Evolutionary conservation across 345 rosid genomes (phyloP).

Genomic region (Hypericum perforatum): DNA sequence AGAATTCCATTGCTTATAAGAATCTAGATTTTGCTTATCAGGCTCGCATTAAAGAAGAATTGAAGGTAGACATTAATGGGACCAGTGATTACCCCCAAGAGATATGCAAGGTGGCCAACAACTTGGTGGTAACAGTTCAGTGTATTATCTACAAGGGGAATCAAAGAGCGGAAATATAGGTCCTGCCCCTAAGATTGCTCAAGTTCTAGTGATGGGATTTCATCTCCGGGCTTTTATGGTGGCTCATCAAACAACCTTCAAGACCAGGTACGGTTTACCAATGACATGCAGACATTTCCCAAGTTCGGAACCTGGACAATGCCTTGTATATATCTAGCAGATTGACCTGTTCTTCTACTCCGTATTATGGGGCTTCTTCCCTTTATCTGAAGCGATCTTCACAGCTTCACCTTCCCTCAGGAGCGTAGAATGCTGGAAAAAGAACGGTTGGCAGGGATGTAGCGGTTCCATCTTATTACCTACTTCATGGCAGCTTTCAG

Average conservation of each 20-base stretch:
- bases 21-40: no score
- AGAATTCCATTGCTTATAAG: no score
- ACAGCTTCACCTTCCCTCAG: constrained; percentile 29
- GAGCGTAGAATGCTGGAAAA: constrained; percentile 27
- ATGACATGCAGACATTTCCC: no score
- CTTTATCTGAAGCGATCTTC: constrained; percentile 25
- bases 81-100: no score
- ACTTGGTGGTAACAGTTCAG: constrained; percentile 4
- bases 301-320: no score
- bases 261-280: background rate
- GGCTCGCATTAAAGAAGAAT: no score
- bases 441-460: constrained; percentile 32
- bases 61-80: no score
- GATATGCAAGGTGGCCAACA: background rate
- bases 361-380: constrained; percentile 29
- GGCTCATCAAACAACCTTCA: background rate
- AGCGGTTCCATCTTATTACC: constrained; percentile 17
- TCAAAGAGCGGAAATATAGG: background rate
- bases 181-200: background rate
- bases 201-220: background rate
- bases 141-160: background rate
- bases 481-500: constrained; percentile 25
- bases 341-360: constrained; percentile 28
- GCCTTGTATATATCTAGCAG: constrained; percentile 4
- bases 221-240: background rate